Evolutionary conservation across 2,329 filamentous ascomycete genomes (phyloP).

Genomic region (Pestalotiopsis sp.): DNA sequence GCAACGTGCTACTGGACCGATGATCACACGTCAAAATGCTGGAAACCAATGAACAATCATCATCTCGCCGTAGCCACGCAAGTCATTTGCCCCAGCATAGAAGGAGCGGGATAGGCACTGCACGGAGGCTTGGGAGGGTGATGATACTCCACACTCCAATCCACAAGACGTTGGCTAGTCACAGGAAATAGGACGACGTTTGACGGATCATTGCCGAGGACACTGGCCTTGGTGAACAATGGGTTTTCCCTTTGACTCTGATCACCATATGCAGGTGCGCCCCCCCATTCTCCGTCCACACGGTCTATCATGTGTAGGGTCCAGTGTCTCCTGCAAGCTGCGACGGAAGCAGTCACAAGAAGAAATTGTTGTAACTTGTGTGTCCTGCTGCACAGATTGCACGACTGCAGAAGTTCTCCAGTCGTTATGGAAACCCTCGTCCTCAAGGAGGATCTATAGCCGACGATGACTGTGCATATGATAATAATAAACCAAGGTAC

Average conservation of each 20-base stretch:
- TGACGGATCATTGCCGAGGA: not conserved
- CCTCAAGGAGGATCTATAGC: too few relatives aligned
- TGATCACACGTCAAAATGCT: not conserved
- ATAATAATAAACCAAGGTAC: not conserved
- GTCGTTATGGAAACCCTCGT: not conserved
- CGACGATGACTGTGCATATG: not conserved
- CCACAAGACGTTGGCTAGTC: not conserved
- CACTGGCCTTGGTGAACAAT: not conserved
- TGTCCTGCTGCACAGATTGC: not conserved
- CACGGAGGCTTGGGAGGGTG: not conserved
- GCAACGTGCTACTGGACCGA: not conserved
- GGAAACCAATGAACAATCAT: not conserved
- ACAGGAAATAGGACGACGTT: not conserved
- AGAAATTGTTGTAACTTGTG: not conserved
- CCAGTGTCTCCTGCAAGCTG: conserved; percentile 1
- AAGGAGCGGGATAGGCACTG: not conserved
- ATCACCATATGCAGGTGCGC: not conserved
- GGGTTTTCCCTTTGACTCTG: not conserved
- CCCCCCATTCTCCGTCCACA: not conserved
- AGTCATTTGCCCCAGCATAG: not conserved
- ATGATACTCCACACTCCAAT: not conserved
- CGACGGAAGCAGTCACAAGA: not conserved
- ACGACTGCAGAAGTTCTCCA: not conserved
- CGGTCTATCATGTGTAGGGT: not conserved
- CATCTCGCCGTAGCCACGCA: not conserved